Evolutionary conservation across 73 alveolate species (phyloP), one percentile per base, ranked within the genome.

Genomic region (Paramecium sonneborni): DNA sequence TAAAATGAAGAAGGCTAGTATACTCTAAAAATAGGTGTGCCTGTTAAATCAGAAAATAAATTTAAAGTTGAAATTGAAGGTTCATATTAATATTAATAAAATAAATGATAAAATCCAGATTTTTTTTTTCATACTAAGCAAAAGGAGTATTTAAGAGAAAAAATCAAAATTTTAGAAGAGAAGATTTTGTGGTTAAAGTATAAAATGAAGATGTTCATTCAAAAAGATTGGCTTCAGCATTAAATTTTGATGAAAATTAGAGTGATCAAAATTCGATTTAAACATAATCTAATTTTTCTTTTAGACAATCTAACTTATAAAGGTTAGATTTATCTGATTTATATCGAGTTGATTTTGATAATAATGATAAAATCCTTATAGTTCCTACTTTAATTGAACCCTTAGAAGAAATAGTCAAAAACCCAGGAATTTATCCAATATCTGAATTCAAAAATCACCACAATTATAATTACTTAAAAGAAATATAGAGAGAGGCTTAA

Each of bases 381-480:
- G 94, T 88, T 2, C 94, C 94, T 48, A 70, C 85, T 12, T 67
- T 88, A 32, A 67, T 88, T 57, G 88, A 67, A 15, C 74, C 79
- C 8, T 88, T 88, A 88, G 91, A 88, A 21, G 18, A 28, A 28
- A 82, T 88, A 6, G 89, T 88, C 30, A 26, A 70, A 37, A 88
- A 44, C n/a, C 94, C 94, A 38, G 96, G 96, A 48, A 79, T 93
- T 23, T 93, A 93, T 57, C 89, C 76, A 34, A 37, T 86, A 5
- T 85, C 76, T 43, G 69, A 88, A 52, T 55, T 92, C 72, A 76
- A 76, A 67, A 56, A 56, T 21, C 92, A 86, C 39, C 76, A 88
- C 44, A 93, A 70, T 46, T 93, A 67, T 87, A 84, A 91, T 46
- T 86, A 58, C 68, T 28, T 91, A 26, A 52, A 57, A 24, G 28